phyloP scores from a whole-genome alignment of 129 eudicot species.

The Dittrichia graveolens region DNA sequence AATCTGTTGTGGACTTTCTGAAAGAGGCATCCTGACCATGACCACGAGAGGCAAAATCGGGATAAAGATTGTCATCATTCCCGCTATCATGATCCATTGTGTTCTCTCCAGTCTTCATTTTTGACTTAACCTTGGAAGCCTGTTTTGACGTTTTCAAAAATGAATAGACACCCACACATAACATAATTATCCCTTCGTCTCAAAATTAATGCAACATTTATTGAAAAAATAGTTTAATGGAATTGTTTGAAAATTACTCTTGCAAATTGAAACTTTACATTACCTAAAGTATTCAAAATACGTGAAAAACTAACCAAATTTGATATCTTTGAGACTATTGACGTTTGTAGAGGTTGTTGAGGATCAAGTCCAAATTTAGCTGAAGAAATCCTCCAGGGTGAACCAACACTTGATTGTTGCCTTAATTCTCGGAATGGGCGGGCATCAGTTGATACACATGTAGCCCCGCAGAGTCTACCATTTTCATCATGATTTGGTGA shows the following conservation, averaged over 20 bases:
- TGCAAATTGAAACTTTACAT: no score
- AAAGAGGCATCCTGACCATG: constrained; percentile 57
- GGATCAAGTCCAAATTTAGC: constrained; percentile 68
- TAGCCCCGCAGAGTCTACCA: constrained; percentile 52
- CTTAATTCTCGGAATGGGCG: constrained; percentile 47
- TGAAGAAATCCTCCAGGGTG: constrained; percentile 44
- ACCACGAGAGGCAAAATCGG: constrained; percentile 43
- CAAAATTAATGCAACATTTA: no score
- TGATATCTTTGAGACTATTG: constrained; percentile 71
- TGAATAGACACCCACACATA: constrained; percentile 22
- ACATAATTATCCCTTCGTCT: no score
- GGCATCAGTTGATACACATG: constrained; percentile 59
- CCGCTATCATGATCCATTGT: constrained; percentile 43
- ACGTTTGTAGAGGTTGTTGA: constrained; percentile 71
- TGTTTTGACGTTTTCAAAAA: constrained; percentile 20
- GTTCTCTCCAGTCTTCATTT: constrained; percentile 52
- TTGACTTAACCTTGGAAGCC: constrained; percentile 83
- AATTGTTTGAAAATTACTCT: no score
- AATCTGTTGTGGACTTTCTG: constrained; percentile 35
- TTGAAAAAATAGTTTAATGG: no score
- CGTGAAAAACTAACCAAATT: constrained; percentile 55
- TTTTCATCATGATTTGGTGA: constrained; percentile 62
- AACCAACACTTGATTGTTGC: constrained; percentile 31
- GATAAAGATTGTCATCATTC: constrained; percentile 55
- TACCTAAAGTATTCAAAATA: no score